Conservation (phyloP, 495 filamentous ascomycete species). For the Terfezia claveryi region DNA sequence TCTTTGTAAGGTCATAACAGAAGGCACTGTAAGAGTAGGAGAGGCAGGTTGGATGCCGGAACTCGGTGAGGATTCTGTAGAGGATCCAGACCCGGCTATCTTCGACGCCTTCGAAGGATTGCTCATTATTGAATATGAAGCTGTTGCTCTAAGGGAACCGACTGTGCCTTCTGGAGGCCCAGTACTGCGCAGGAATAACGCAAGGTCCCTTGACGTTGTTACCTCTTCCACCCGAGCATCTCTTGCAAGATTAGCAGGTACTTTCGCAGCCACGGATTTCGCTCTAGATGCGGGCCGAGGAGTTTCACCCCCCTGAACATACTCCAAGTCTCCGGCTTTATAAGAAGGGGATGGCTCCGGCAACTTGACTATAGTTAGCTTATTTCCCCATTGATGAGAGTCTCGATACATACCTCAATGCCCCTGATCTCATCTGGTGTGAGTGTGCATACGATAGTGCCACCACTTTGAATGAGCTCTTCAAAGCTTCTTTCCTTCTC, state of each 20-base stretch:
- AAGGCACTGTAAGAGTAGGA: background rate
- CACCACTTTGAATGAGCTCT: conserved; percentile 66
- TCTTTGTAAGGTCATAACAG: background rate
- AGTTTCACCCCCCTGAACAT: background rate
- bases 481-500: conserved; percentile 46
- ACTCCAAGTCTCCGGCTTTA: background rate
- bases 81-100: background rate
- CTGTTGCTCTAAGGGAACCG: background rate
- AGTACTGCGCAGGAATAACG: background rate
- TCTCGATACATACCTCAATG: conserved; percentile 42
- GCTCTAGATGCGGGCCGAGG: background rate
- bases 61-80: background rate
- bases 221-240: background rate
- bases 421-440: conserved; percentile 78
- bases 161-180: background rate
- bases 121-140: background rate
- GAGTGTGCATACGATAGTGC: conserved; percentile 83
- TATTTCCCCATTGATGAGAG: background rate
- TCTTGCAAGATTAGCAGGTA: background rate
- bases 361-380: background rate
- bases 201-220: background rate
- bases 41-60: background rate
- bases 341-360: background rate
- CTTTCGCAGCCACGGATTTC: background rate
- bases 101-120: background rate